phyloP scores from a whole-genome alignment of 441 rosid species.

The Raphanus hybrid region DNA sequence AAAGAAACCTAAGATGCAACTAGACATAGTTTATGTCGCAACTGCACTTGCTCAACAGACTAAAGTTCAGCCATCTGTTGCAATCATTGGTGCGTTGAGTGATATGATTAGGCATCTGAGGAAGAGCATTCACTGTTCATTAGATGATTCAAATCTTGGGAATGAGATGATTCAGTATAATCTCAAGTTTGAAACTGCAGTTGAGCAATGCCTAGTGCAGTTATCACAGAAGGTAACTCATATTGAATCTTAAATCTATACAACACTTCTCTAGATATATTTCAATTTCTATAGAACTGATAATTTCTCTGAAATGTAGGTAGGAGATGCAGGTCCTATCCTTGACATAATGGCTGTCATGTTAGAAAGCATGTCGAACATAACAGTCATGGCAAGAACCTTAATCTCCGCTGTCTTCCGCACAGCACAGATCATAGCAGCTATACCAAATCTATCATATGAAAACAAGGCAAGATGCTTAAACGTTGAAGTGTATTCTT shows the following conservation, averaged over 20 bases:
- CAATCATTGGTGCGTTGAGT: conserved; percentile 76
- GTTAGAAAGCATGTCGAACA: conserved; percentile 83
- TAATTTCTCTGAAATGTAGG: conserved; percentile 49
- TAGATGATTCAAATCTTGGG: conserved; percentile 66
- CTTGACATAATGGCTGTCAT: conserved; percentile 89
- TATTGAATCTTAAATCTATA: no score
- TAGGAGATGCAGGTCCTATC: conserved; percentile 92
- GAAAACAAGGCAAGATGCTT: conserved; percentile 69
- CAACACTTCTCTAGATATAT: no score
- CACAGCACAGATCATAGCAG: conserved; percentile 83
- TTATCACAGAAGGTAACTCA: conserved; percentile 83
- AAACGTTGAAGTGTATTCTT: background rate
- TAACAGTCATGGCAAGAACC: conserved; percentile 74
- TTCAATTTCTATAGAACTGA: background rate
- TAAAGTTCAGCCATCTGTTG: conserved; percentile 64
- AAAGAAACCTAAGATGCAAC: conserved; percentile 62
- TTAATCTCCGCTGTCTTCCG: conserved; percentile 74
- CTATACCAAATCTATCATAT: conserved; percentile 73
- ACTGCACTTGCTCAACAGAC: conserved; percentile 59
- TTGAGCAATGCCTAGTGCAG: conserved; percentile 84
- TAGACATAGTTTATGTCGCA: conserved; percentile 58
- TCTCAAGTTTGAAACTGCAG: conserved; percentile 64
- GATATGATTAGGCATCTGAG: conserved; percentile 85
- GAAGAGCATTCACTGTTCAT: conserved; percentile 69
- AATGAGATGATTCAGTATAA: conserved; percentile 75